Evolutionary conservation across 2,329 filamentous ascomycete species (phyloP).

Genomic region (Cercospora nicotianae): DNA sequence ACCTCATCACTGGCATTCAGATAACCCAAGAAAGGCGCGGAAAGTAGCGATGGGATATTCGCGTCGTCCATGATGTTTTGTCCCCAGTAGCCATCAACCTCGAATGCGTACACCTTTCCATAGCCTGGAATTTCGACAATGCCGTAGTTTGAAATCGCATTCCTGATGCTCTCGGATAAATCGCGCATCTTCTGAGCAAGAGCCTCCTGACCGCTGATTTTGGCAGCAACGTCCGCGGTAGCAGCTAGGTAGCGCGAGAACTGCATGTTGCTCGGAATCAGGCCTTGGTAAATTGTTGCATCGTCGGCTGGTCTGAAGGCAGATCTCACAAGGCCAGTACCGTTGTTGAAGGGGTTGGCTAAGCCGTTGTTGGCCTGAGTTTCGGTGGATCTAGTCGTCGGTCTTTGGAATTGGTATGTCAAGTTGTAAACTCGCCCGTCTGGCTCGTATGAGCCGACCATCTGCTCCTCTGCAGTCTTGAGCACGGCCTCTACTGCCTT

Average conservation of each 20-base stretch:
- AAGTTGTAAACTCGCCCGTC: conserved; percentile 47
- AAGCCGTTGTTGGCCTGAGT: conserved; percentile 55
- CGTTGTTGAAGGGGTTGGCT: conserved; percentile 51
- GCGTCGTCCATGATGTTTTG: conserved; percentile 69
- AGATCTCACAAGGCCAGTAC: conserved; percentile 51
- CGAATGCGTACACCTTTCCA: conserved; percentile 50
- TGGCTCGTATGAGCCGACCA: conserved; percentile 49
- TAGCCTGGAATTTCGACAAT: conserved; percentile 42
- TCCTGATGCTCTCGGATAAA: conserved; percentile 51
- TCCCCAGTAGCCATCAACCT: conserved; percentile 44
- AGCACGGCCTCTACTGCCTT: conserved; percentile 48
- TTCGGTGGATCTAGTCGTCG: conserved; percentile 48
- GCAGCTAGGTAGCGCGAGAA: conserved; percentile 63
- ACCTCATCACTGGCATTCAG: conserved; percentile 42
- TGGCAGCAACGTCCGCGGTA: conserved; percentile 54
- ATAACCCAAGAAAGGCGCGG: conserved; percentile 65
- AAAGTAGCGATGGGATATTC: conserved; percentile 67
- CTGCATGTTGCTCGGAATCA: conserved; percentile 66
- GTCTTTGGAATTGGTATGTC: conserved; percentile 50
- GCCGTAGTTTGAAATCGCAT: conserved; percentile 48
- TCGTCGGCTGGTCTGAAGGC: conserved; percentile 55
- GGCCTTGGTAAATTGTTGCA: conserved; percentile 51
- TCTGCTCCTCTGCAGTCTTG: conserved; percentile 49
- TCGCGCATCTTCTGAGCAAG: conserved; percentile 58
- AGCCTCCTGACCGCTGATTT: conserved; percentile 48